Evolutionary conservation across 208 protist species (phyloP), one percentile per base, ranked within the genome.

Genomic region (Leishmania braziliensis): DNA sequence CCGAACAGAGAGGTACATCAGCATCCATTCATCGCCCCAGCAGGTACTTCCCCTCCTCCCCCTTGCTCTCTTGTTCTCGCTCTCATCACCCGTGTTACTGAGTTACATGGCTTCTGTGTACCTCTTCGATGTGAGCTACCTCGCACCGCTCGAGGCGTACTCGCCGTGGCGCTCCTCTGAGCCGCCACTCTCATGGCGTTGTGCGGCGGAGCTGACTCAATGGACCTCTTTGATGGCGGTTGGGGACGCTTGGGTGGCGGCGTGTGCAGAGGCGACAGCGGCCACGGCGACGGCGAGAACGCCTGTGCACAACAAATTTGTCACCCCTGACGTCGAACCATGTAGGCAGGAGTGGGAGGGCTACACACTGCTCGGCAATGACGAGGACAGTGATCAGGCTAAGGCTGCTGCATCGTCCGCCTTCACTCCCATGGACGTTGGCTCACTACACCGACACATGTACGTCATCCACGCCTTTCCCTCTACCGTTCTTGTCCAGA

Each of bases 51-150:
- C 65, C 29, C 29, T 6, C 29, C 1, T 23, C 68, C 18, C 43
- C 3, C 14, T n/a, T 43, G 8, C 68, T n/a, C 23, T 72, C 68
- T 20, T 5, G 4, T 16, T 50, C 10, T 29, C 26, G 4, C 9
- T 43, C 48, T 16, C 2, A 6, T 51, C 74, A 63, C 5, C 36
- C 50, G 54, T 62, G 3, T 18, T 51, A 12, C 50, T 10, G 12
- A 39, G n/a, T 72, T 43, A 36, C 23, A 89, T 89, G 86, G 86
- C 82, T 1, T 74, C 46, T 12, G 83, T 89, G 6, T 89, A 84
- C 62, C 77, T 89, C 26, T 68, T 86, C 43, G 86, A 89, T 78
- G 56, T 89, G 63, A 86, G 66, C 33, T 53, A 58, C 26, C 58
- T 81, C 70, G n/a, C 43, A 0, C 26, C 39, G 3, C 16, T 36